Evolutionary conservation across 371 early-diverging fungal genomes (phyloP), one percentile per base, ranked within the genome.

Genomic region (Mortierella sp.): DNA sequence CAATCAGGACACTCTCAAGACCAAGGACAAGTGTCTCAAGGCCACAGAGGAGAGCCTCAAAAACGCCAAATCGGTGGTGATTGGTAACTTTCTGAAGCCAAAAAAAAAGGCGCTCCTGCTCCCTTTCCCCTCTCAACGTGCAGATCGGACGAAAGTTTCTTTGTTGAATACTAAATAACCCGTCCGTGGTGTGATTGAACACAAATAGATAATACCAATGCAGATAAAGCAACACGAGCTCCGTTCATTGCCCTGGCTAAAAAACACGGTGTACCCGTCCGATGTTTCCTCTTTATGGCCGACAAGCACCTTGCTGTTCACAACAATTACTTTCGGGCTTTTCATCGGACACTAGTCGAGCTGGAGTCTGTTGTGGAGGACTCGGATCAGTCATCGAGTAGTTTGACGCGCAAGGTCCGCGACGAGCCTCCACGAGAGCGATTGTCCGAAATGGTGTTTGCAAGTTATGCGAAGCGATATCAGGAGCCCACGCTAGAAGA

Each of bases 181-280:
- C n/a, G n/a, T n/a, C n/a, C n/a, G n/a, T n/a, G n/a, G n/a, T n/a
- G n/a, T n/a, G n/a, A n/a, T n/a, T n/a, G n/a, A n/a, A n/a, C n/a
- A n/a, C n/a, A 57, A 59, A 47, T 88, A 66, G 97, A 95, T 79
- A 97, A 97, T 81, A 97, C 97, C 16, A 97, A 96, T 72, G 90
- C 95, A 0, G 91, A 89, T 28, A 68, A 57, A 7, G 70, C 83
- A 0, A 83, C 91, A 0, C 89, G 98, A 5, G 82, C 75, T 14
- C 56, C 81, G 3, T 97, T 93, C 74, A 80, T 95, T 30, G 69
- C 80, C 0, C 51, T 92, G 4, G 97, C 96, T 4, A 81, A 85
- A 48, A 68, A 83, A 23, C 71, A 82, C 45, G 73, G 70, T n/a
- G 83, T 87, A 2, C 90, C 91, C 11, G 86, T 88, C 0, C 85